Evolutionary conservation across 2,329 filamentous ascomycete species (phyloP).

Genomic region (Fusarium lateritium): DNA sequence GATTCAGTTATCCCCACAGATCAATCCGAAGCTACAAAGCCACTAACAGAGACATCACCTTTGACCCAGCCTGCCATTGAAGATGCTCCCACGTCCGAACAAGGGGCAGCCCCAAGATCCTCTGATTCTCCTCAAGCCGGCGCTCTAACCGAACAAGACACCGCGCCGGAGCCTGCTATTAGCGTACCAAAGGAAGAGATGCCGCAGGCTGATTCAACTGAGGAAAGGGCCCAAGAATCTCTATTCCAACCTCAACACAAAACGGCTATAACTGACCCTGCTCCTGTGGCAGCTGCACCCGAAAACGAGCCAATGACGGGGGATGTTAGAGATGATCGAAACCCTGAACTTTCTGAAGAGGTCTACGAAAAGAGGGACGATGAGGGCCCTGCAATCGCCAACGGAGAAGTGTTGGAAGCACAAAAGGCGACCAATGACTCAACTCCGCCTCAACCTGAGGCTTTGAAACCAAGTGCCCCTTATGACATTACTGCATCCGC

Average conservation of each 20-base stretch:
- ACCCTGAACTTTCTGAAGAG: slow-evolving; percentile 39
- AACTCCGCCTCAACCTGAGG: background rate
- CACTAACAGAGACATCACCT: background rate
- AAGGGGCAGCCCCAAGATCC: background rate
- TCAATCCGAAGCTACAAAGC: background rate
- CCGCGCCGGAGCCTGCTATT: background rate
- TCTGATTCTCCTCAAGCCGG: background rate
- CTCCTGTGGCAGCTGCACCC: background rate
- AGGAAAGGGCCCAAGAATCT: background rate
- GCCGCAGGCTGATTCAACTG: background rate
- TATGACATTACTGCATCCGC: background rate
- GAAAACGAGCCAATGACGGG: slow-evolving; percentile 16
- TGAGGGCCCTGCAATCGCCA: slow-evolving; percentile 4
- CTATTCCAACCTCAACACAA: slow-evolving; percentile 1
- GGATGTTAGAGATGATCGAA: slow-evolving; percentile 23
- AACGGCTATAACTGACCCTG: background rate
- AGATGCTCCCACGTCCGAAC: background rate
- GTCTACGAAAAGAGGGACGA: slow-evolving; percentile 53
- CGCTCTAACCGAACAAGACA: background rate
- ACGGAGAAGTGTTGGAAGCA: slow-evolving; percentile 17
- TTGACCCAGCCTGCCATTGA: background rate
- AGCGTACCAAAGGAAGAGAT: background rate
- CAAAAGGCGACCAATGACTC: slow-evolving; percentile 23
- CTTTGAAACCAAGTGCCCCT: background rate
- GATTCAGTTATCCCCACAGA: background rate